Percentiles rank a stretch among this genome's conserved stretches.
Conservation (phyloP, 2,329 filamentous ascomycete genomes). For the Penicillium sp. region DNA sequence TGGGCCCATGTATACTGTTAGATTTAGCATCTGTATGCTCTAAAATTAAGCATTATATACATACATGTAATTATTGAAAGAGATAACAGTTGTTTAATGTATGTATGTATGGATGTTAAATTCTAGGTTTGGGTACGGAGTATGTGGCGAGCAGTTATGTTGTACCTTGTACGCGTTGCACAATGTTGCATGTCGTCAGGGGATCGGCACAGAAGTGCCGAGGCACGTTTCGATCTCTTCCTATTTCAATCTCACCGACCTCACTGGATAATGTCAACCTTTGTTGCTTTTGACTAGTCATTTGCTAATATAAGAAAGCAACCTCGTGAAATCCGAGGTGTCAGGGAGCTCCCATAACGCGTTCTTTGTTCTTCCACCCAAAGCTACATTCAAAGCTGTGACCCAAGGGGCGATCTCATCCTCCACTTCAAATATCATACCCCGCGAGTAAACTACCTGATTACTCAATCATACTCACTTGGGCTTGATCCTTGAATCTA, state of each 20-base stretch:
- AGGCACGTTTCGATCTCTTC: slow-evolving; percentile 5
- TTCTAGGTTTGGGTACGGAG: not conserved
- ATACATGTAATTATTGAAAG: too few species aligned
- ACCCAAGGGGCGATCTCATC: not conserved
- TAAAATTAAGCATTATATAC: not conserved
- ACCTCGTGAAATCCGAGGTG: not conserved
- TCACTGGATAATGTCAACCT: too few species aligned
- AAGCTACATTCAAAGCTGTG: not conserved
- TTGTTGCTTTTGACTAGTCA: not conserved
- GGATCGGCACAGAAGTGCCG: slow-evolving; percentile 8
- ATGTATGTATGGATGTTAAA: not conserved
- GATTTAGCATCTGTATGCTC: not conserved
- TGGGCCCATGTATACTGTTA: not conserved
- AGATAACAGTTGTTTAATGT: too few species aligned
- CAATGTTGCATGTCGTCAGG: not conserved
- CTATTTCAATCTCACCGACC: not conserved
- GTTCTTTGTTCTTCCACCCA: not conserved
- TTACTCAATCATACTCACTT: not conserved
- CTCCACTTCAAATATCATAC: not conserved
- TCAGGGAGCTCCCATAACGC: not conserved
- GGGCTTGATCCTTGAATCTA: not conserved
- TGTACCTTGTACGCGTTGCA: not conserved
- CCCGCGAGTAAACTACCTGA: not conserved
- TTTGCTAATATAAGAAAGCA: not conserved
- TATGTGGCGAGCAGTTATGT: not conserved